These are phyloP conservation scores for Aspergillus kassunensis DNA, from an alignment of 495 filamentous ascomycete species.

Conservation along the genomic window DNA sequence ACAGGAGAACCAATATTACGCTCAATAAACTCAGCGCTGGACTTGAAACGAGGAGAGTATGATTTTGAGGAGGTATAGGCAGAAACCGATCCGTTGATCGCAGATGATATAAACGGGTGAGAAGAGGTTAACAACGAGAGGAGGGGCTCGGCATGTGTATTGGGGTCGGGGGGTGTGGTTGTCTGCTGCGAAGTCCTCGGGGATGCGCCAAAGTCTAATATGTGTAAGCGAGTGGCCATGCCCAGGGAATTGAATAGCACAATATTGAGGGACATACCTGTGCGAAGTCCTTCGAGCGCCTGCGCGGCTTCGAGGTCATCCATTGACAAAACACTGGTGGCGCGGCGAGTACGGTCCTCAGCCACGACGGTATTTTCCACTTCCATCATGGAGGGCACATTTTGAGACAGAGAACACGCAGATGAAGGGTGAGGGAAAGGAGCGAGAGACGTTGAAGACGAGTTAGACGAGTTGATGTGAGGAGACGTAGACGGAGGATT, in stretches of 20 bases:
- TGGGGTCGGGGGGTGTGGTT: slow-evolving; percentile 22
- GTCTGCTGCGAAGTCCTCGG: slow-evolving; percentile 28
- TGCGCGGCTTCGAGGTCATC: slow-evolving; percentile 90
- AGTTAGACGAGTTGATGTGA: slow-evolving; percentile 5
- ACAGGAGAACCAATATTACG: slow-evolving; percentile 75
- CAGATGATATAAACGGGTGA: slow-evolving; percentile 73
- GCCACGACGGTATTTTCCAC: slow-evolving; percentile 27
- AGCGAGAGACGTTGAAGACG: slow-evolving; percentile 10
- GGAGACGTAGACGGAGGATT: slow-evolving; percentile 11
- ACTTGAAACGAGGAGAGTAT: slow-evolving; percentile 80
- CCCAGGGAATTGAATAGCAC: background rate
- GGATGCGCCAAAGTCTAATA: slow-evolving; percentile 33
- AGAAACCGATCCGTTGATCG: slow-evolving; percentile 74
- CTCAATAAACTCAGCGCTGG: slow-evolving; percentile 81
- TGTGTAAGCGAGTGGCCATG: background rate
- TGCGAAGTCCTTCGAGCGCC: slow-evolving; percentile 76
- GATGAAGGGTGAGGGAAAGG: slow-evolving; percentile 11
- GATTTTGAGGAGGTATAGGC: slow-evolving; percentile 81
- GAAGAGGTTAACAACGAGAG: slow-evolving; percentile 74
- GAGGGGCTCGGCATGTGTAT: slow-evolving; percentile 60
- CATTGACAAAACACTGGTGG: slow-evolving; percentile 56
- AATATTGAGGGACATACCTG: slow-evolving; percentile 45
- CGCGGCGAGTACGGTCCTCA: slow-evolving; percentile 44
- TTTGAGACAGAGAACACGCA: slow-evolving; percentile 20
- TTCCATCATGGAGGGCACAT: slow-evolving; percentile 42